These are phyloP conservation scores for Mortierella sp. DNA, from an alignment of 371 early-diverging fungal genomes.

Conservation along the genomic window DNA sequence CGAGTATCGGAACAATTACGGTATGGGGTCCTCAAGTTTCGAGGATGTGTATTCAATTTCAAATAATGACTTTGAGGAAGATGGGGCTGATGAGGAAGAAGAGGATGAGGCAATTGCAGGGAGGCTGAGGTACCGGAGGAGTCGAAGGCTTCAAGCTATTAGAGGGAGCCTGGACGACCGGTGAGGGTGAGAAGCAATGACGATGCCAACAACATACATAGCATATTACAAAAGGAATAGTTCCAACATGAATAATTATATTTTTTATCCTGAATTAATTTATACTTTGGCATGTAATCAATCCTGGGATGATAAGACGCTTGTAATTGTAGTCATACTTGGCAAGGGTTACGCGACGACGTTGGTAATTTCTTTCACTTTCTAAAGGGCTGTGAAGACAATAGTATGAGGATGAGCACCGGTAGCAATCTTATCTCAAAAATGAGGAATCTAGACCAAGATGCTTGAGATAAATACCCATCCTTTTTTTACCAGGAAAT, in stretches of 20 bases:
- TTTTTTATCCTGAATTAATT: no score
- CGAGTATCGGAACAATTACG: slow-evolving; percentile 1
- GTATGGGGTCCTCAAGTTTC: not conserved
- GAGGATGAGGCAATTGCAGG: slow-evolving; percentile 13
- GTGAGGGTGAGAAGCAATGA: not conserved
- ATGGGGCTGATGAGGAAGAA: slow-evolving; percentile 5
- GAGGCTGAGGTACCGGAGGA: slow-evolving; percentile 30
- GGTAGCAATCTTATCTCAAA: no score
- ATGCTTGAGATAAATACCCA: no score
- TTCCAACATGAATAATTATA: not conserved
- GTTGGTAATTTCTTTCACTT: no score
- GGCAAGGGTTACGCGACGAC: no score
- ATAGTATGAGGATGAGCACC: no score
- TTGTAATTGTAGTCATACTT: no score
- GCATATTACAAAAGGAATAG: not conserved
- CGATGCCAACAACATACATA: not conserved
- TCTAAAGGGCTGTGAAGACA: no score
- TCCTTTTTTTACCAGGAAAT: no score
- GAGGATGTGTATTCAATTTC: not conserved
- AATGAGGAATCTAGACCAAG: no score
- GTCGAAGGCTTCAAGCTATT: slow-evolving; percentile 42
- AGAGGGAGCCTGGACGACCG: slow-evolving; percentile 22
- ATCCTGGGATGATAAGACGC: no score
- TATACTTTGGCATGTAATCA: no score
- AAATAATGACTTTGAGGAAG: slow-evolving; percentile 1